A percentile compares a stretch with the other conserved stretches of the same genome.
Evolutionary conservation across 371 early-diverging fungal genomes (phyloP).

Genomic region (Rhizoclosmatium hyalinum): DNA sequence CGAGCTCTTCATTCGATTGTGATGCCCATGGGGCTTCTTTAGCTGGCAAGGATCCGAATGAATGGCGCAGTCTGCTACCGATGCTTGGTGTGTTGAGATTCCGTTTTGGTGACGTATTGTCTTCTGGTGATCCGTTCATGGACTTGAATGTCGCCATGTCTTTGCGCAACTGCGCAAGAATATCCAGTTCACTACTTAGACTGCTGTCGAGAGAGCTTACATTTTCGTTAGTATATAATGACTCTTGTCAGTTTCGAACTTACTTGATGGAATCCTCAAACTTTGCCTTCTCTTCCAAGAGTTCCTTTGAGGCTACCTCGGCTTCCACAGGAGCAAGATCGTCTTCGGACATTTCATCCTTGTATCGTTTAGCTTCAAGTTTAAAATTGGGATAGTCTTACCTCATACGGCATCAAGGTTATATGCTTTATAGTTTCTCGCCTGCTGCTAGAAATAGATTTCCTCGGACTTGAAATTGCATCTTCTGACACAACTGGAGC

Average conservation of each 20-base stretch:
- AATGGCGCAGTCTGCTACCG: background rate
- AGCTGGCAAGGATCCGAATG: background rate
- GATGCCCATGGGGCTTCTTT: background rate
- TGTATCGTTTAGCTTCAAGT: background rate
- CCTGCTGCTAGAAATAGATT: too few species aligned
- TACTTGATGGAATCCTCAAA: slow-evolving; percentile 16
- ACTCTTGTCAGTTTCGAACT: background rate
- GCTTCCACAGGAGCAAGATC: background rate
- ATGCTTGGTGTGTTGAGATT: background rate
- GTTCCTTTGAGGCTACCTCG: slow-evolving; percentile 2
- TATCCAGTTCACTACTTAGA: slow-evolving; percentile 21
- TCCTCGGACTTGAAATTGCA: too few species aligned
- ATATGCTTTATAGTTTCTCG: background rate
- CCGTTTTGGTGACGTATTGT: background rate
- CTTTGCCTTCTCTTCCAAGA: slow-evolving; percentile 5
- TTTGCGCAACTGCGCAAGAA: slow-evolving; percentile 11
- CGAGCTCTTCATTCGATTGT: background rate
- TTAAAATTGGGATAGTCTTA: background rate
- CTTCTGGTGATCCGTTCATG: background rate
- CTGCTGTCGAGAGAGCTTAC: slow-evolving; percentile 5
- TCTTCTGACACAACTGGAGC: too few species aligned
- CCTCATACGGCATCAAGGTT: background rate
- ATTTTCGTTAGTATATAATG: background rate
- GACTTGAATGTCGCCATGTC: slow-evolving; percentile 11
- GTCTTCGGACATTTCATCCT: background rate